These are phyloP conservation scores for Auricularia cornea DNA, from an alignment of 768 basidiomycete species.

Conservation along the genomic window DNA sequence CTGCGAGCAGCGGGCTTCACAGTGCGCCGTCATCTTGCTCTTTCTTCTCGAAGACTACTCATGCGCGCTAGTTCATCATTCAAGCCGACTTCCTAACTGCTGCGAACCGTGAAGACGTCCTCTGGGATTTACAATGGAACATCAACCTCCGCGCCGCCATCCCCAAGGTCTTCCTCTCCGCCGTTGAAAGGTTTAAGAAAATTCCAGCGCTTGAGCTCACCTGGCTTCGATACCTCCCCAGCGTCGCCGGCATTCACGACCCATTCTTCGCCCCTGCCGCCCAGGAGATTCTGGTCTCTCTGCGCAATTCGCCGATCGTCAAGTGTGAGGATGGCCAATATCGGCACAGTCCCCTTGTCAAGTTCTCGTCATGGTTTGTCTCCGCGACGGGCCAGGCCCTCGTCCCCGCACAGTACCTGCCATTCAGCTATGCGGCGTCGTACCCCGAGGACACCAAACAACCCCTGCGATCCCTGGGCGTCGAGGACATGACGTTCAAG, in stretches of 20 bases:
- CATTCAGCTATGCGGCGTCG: background rate
- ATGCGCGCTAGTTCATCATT: constrained; percentile 18
- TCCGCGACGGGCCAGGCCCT: background rate
- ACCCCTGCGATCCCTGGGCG: background rate
- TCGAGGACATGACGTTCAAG: background rate
- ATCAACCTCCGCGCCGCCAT: constrained; percentile 12
- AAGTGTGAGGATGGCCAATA: constrained; percentile 10
- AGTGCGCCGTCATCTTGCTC: constrained; percentile 8
- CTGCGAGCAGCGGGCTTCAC: constrained; percentile 16
- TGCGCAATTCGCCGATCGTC: constrained; percentile 10
- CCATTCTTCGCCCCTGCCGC: constrained; percentile 13
- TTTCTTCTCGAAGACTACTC: background rate
- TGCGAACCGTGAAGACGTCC: constrained; percentile 20
- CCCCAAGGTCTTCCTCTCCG: constrained; percentile 13
- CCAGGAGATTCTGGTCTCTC: background rate
- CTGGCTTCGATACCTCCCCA: constrained; percentile 20
- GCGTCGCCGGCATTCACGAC: constrained; percentile 4
- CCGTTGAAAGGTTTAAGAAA: constrained; percentile 12
- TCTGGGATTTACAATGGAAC: constrained; percentile 18
- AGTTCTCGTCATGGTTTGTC: constrained; percentile 1
- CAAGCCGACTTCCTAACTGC: constrained; percentile 24
- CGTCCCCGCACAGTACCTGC: background rate
- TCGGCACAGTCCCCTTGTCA: constrained; percentile 6
- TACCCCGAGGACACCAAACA: background rate
- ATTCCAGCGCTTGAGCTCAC: constrained; percentile 11